Conservation (phyloP, 108 stramenopile species). For the Fistulifera solaris region DNA sequence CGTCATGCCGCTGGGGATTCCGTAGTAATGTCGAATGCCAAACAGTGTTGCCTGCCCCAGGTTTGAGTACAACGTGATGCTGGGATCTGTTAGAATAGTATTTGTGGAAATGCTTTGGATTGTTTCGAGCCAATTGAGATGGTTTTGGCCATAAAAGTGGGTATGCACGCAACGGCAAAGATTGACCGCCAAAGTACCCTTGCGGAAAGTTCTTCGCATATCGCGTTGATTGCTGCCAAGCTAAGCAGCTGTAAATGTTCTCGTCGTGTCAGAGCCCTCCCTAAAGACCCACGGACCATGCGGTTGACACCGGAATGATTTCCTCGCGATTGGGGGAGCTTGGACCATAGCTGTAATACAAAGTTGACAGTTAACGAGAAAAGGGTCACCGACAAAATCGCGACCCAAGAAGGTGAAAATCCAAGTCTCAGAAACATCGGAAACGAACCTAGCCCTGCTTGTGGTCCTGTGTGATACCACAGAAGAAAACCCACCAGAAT, state of each 20-base stretch:
- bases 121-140: background rate
- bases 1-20: slow-evolving; percentile 20
- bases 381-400: background rate
- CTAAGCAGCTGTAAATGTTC: slow-evolving; percentile 2
- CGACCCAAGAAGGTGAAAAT: background rate
- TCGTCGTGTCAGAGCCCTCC: background rate
- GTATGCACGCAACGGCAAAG: slow-evolving; percentile 1
- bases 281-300: slow-evolving; percentile 5
- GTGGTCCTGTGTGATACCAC: slow-evolving; percentile 2
- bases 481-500: slow-evolving; percentile 1
- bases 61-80: slow-evolving; percentile 4
- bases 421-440: background rate
- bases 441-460: background rate
- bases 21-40: slow-evolving; percentile 21
- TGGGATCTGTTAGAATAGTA: background rate
- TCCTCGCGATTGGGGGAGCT: slow-evolving; percentile 1
- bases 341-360: slow-evolving; percentile 19
- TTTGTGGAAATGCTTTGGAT: background rate
- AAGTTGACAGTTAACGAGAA: slow-evolving; percentile 15
- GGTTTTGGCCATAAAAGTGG: background rate
- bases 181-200: slow-evolving; percentile 10
- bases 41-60: slow-evolving; percentile 15
- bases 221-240: slow-evolving; percentile 18
- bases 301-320: slow-evolving; percentile 12
- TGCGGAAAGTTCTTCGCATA: slow-evolving; percentile 19